Percentiles rank a stretch among this genome's conserved stretches.
These are phyloP conservation scores for Tetracladium maxilliforme DNA, from an alignment of 2,329 filamentous ascomycete species.

Conservation along the genomic window DNA sequence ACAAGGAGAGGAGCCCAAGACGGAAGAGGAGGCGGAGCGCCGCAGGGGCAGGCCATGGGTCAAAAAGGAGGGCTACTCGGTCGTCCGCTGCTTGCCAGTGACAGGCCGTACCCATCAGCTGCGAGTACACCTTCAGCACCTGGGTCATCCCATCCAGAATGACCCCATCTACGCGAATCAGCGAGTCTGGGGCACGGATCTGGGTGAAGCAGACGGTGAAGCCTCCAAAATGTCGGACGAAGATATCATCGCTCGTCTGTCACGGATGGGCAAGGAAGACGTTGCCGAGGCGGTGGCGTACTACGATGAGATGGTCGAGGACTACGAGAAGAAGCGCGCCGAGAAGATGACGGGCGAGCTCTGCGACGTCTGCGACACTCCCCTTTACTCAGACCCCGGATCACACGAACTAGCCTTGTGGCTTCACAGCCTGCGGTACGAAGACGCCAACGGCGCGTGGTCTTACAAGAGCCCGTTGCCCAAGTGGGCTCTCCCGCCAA, in stretches of 20 bases:
- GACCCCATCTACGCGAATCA: constrained; percentile 96
- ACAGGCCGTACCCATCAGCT: constrained; percentile 93
- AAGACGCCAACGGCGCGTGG: constrained; percentile 73
- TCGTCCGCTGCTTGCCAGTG: constrained; percentile 84
- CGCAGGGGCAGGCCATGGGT: constrained; percentile 22
- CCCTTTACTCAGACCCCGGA: constrained; percentile 86
- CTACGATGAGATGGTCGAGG: constrained; percentile 83
- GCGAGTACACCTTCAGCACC: constrained; percentile 83
- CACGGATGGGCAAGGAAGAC: constrained; percentile 87
- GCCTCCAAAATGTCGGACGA: constrained; percentile 63
- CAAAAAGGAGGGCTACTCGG: constrained; percentile 69
- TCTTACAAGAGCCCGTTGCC: constrained; percentile 76
- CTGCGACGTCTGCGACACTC: constrained; percentile 72
- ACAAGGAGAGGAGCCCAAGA: constrained; percentile 9
- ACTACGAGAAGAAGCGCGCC: constrained; percentile 79
- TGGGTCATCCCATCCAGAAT: constrained; percentile 91
- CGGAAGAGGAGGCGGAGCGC: constrained; percentile 9
- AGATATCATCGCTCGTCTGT: constrained; percentile 74
- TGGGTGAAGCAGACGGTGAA: constrained; percentile 55
- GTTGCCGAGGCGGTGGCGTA: constrained; percentile 83
- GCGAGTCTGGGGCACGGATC: constrained; percentile 70
- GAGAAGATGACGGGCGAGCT: constrained; percentile 83
- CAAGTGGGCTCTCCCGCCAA: constrained; percentile 72
- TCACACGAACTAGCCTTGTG: constrained; percentile 83
- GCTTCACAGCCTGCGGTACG: constrained; percentile 83